These are phyloP conservation scores for Apiospora koreana DNA, from an alignment of 2,329 filamentous ascomycete genomes.

Conservation along the genomic window DNA sequence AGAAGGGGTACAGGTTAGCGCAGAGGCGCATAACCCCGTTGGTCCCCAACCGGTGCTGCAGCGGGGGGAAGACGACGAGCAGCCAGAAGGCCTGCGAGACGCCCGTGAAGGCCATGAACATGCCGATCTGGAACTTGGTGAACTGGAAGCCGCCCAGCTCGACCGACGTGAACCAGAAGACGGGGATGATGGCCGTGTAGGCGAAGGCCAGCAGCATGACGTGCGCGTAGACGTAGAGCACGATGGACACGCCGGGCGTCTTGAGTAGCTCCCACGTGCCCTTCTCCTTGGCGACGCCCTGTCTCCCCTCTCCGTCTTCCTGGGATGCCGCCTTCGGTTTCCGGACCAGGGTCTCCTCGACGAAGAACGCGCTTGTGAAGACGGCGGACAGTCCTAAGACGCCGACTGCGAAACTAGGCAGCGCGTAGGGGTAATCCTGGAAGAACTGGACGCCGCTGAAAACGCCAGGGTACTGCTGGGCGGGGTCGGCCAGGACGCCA, in stretches of 20 bases:
- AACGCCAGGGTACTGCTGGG: slow-evolving; percentile 57
- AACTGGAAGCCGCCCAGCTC: slow-evolving; percentile 67
- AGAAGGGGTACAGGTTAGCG: slow-evolving; percentile 60
- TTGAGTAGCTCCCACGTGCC: slow-evolving; percentile 58
- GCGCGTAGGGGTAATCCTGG: slow-evolving; percentile 63
- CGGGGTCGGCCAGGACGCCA: slow-evolving; percentile 69
- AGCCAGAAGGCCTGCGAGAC: slow-evolving; percentile 71
- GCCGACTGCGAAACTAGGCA: slow-evolving; percentile 62
- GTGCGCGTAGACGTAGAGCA: slow-evolving; percentile 66
- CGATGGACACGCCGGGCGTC: slow-evolving; percentile 64
- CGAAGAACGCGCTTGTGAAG: slow-evolving; percentile 52
- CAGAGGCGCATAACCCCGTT: slow-evolving; percentile 63
- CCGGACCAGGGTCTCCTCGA: slow-evolving; percentile 60
- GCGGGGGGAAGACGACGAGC: slow-evolving; percentile 65
- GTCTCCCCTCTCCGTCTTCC: slow-evolving; percentile 16
- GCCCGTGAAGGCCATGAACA: slow-evolving; percentile 66
- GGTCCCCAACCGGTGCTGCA: slow-evolving; percentile 69
- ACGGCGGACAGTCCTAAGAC: slow-evolving; percentile 54
- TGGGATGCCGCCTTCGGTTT: slow-evolving; percentile 21
- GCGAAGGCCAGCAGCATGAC: slow-evolving; percentile 69
- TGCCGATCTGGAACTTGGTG: slow-evolving; percentile 61
- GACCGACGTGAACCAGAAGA: slow-evolving; percentile 68
- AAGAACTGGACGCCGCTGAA: slow-evolving; percentile 63
- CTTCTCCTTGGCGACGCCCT: slow-evolving; percentile 16
- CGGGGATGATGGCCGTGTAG: slow-evolving; percentile 70